Percentiles rank a stretch among this genome's conserved stretches.
Evolutionary conservation across 2,329 filamentous ascomycete species (phyloP).

Genomic region (Alternaria gaisen): DNA sequence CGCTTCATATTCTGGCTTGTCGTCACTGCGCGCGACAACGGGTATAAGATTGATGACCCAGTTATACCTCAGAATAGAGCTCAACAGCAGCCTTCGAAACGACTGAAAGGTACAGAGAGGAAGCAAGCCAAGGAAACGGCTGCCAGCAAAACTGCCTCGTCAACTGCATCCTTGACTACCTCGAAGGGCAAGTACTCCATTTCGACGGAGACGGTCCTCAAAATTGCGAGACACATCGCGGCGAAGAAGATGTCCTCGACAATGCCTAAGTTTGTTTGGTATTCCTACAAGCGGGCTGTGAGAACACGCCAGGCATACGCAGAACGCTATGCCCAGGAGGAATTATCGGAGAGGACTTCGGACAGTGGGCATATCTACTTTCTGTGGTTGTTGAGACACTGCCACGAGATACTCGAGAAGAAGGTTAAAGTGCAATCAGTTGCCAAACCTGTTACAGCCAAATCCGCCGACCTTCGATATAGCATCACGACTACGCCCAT

Average conservation of each 20-base stretch:
- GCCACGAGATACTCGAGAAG: conserved; percentile 1
- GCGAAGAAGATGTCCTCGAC: not conserved
- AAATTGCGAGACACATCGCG: not conserved
- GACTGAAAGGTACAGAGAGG: conserved; percentile 1
- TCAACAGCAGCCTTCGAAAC: not conserved
- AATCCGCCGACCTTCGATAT: not conserved
- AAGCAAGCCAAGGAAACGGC: not conserved
- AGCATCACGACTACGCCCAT: not conserved
- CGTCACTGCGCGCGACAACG: not conserved
- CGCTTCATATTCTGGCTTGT: conserved; percentile 5
- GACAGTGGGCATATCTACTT: not conserved
- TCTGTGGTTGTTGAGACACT: conserved; percentile 1
- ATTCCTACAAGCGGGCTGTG: conserved; percentile 5
- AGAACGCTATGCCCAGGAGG: not conserved
- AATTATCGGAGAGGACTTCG: not conserved
- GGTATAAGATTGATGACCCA: not conserved
- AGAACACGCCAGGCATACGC: conserved; percentile 3
- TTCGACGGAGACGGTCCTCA: not conserved
- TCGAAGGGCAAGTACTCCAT: conserved; percentile 5
- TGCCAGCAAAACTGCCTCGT: not conserved
- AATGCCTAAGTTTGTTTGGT: conserved; percentile 6
- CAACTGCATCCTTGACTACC: not conserved
- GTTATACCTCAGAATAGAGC: not conserved
- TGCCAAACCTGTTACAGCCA: not conserved
- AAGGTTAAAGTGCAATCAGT: not conserved